Evolutionary conservation across 2,329 filamentous ascomycete genomes (phyloP), one percentile per base, ranked within the genome.

Genomic region (Parascedosporium putredinis): DNA sequence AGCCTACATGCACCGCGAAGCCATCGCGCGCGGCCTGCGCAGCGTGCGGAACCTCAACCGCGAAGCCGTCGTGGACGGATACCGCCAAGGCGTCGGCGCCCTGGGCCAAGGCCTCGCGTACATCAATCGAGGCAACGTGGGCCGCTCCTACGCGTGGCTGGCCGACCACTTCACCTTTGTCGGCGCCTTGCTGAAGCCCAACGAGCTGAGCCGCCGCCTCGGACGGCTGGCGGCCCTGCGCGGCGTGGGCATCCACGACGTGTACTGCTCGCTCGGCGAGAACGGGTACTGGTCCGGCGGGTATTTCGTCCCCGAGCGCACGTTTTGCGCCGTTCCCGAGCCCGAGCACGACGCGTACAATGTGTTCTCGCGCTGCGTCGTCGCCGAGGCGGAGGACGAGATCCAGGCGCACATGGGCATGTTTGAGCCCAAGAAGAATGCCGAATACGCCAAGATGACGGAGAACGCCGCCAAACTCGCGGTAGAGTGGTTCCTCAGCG

Each of bases 141-240:
- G 81, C 2, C 75, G 81, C 50, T 86, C 87, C 1, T 84, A 88
- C 56, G 77, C 75, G 16, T 95, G 88, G 82, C 79, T 90, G 3
- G 81, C 83, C 0, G 86, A 84, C 14, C 89, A 95, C 63, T 78
- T 95, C 47, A 86, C 88, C 31, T 95, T 95, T 58, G 84, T 95
- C 1, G 87, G 88, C 0, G 83, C 86, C 43, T 73, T 95, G 2
- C 76, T 88, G 55, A 83, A 85, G 49, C 79, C 81, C 14, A 80
- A 83, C 29, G 86, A 93, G 58, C 68, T 95, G 53, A 78, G 76
- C 50, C 74, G 76, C 40, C 75, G 89, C 14, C 69, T 94, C 2
- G 75, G 79, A 52, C 72, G 78, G 49, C 69, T 90, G 47, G 75
- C 76, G 0, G 64, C 72, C 2, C 71, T 84, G 1, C 74, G 78